phyloP scores from a whole-genome alignment of 495 filamentous ascomycete genomes.

The Trichoderma reesei region DNA sequence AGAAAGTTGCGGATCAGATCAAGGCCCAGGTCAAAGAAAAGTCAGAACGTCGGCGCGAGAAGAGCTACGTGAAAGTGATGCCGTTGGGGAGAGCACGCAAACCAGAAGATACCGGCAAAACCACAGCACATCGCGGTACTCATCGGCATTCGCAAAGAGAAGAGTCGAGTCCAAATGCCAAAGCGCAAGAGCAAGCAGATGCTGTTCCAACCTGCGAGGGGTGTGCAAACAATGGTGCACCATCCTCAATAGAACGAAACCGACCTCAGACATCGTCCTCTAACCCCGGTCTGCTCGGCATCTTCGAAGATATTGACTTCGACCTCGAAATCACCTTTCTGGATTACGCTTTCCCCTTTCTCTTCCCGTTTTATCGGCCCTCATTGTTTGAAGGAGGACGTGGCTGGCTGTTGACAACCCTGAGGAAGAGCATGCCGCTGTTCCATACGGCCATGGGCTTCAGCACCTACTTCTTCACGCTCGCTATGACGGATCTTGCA shows the following conservation, averaged over 20 bases:
- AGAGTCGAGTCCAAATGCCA: too few relatives aligned
- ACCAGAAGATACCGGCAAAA: not conserved
- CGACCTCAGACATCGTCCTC: not conserved
- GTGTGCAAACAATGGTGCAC: not conserved
- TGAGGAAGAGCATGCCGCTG: conserved; percentile 38
- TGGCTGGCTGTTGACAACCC: conserved; percentile 42
- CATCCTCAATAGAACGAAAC: not conserved
- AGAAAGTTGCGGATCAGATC: conserved; percentile 37
- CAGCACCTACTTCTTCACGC: conserved; percentile 39
- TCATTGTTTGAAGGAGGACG: conserved; percentile 35
- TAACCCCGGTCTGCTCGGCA: not conserved
- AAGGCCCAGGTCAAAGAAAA: conserved; percentile 42
- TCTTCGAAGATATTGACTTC: conserved; percentile 15
- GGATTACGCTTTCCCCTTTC: conserved; percentile 41
- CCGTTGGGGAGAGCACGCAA: not conserved
- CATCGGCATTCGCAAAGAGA: not conserved
- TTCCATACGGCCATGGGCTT: conserved; percentile 37
- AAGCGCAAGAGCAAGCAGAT: not conserved
- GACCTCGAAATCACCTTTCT: conserved; percentile 38
- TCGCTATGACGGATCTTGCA: conserved; percentile 16
- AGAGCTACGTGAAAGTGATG: conserved; percentile 12
- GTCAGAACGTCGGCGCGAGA: conserved; percentile 30
- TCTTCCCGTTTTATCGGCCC: conserved; percentile 47
- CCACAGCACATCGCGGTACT: not conserved
- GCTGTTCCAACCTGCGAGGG: not conserved